These are phyloP conservation scores for Coriolopsis trogii DNA, from an alignment of 1,284 basidiomycete species.

Conservation along the genomic window DNA sequence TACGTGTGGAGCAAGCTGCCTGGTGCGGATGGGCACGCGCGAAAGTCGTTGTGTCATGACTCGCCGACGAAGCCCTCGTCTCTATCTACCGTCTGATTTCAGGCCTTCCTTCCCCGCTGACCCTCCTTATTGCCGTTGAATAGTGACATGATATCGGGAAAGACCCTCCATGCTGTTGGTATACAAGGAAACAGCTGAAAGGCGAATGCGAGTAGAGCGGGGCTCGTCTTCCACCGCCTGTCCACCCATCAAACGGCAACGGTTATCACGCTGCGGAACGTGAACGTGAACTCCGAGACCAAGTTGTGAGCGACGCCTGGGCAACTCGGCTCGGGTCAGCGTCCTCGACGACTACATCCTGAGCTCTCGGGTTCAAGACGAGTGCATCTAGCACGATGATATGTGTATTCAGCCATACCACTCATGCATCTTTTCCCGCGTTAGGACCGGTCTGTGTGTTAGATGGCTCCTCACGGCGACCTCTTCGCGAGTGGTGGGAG, in stretches of 20 bases:
- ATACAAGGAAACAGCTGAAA: conserved; percentile 89
- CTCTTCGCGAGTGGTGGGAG: conserved; percentile 92
- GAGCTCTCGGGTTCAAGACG: conserved; percentile 88
- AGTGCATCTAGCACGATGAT: conserved; percentile 94
- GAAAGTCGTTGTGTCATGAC: no score
- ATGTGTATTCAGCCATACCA: conserved; percentile 87
- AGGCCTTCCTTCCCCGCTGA: no score
- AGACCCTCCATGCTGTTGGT: conserved; percentile 81
- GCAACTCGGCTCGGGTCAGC: conserved; percentile 82
- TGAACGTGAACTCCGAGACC: conserved; percentile 74
- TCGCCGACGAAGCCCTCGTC: no score
- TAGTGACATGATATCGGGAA: no score
- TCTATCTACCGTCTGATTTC: no score
- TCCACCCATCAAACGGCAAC: conserved; percentile 90
- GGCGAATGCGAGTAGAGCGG: conserved; percentile 86
- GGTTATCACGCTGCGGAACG: conserved; percentile 93
- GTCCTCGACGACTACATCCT: conserved; percentile 81
- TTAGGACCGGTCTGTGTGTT: conserved; percentile 85
- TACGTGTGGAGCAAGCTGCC: no score
- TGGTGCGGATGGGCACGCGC: no score
- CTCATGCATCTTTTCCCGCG: conserved; percentile 89
- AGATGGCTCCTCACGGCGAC: conserved; percentile 86
- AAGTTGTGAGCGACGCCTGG: conserved; percentile 89
- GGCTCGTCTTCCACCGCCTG: conserved; percentile 75
- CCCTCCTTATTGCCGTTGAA: no score